Base-by-base conservation (phyloP, 345 rosid species). In the Trapa bicornis region DNA sequence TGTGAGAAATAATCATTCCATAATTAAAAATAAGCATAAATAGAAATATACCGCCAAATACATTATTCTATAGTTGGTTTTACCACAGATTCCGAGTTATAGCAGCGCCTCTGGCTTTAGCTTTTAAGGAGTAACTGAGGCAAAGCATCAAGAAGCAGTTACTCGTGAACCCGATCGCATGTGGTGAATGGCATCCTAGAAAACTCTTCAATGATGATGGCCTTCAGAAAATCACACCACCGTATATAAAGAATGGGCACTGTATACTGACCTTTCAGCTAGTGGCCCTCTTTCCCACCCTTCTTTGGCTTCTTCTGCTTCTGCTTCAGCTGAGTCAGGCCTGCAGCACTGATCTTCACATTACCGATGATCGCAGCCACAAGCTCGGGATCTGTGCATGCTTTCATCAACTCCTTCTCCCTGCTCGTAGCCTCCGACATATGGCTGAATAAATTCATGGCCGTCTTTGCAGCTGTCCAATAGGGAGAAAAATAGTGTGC, bases 331-430 rank as follows among this genome's bases (percentile, higher is more conserved):
- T 95, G 99, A 3, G 90, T 78, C 67, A 94, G 87, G 60, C 99
- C 99, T 0, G 96, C 96, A 16, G 99, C 85, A 11, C 93, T 83
- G 62, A 95, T 80, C 92, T 89, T 91, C 67, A 81, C 96, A 72
- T 87, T 95, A 69, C 97, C 96, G 0, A 95, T 75, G 35, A 91
- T 87, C n/a, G 96, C 88, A 29, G 97, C 96, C 11, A 91, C 86
- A 67, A 91, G 85, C 86, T 95, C 96, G 0, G 97, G 90, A 69
- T 91, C 99, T 0, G 96, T 85, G 72, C 96, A 95, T 2, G 93
- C 97, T 73, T 95, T 95, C 93, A 89, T 91, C 79, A 95, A 80
- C 76, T 91, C 97, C 79, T 89, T 91, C 87, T 95, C 97, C 68
- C 97, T 87, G 13, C 42, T 77, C 22, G 87, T 76, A 38, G 96